Evolutionary conservation across 192 early-diverging fungal genomes (phyloP).

Genomic region (Umbelopsis sp.): DNA sequence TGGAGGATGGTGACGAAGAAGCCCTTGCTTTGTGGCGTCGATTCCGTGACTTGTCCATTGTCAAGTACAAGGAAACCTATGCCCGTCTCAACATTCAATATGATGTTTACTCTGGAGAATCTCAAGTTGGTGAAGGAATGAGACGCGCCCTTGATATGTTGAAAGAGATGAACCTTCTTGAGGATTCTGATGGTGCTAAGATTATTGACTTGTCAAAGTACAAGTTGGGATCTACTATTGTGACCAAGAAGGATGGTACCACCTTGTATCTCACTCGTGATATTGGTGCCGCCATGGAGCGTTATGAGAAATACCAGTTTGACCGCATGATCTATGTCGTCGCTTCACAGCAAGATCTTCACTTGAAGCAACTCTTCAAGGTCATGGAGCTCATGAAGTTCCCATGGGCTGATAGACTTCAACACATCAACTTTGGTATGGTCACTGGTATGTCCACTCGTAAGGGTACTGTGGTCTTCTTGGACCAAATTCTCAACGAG

Average conservation of each 20-base stretch:
- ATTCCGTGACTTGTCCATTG: constrained; percentile 89
- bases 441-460: constrained; percentile 96
- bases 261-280: constrained; percentile 95
- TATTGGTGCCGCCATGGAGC: constrained; percentile 93
- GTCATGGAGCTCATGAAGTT: constrained; percentile 80
- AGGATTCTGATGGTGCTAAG: constrained; percentile 82
- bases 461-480: constrained; percentile 92
- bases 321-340: constrained; percentile 95
- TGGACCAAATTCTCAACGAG: constrained; percentile 91
- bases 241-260: constrained; percentile 90
- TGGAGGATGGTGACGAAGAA: constrained; percentile 90
- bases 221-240: constrained; percentile 82
- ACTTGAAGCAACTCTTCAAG: constrained; percentile 96
- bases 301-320: constrained; percentile 86
- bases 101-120: constrained; percentile 96
- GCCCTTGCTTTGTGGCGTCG: constrained; percentile 83
- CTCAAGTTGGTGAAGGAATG: constrained; percentile 82
- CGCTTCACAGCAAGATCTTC: constrained; percentile 86
- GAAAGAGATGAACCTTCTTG: constrained; percentile 67
- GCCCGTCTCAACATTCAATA: constrained; percentile 89
- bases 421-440: constrained; percentile 94
- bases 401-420: constrained; percentile 80
- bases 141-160: constrained; percentile 71
- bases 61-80: constrained; percentile 92
- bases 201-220: constrained; percentile 82